These are phyloP conservation scores for Glarea lozoyensis DNA, from an alignment of 495 filamentous ascomycete species.

Conservation along the genomic window DNA sequence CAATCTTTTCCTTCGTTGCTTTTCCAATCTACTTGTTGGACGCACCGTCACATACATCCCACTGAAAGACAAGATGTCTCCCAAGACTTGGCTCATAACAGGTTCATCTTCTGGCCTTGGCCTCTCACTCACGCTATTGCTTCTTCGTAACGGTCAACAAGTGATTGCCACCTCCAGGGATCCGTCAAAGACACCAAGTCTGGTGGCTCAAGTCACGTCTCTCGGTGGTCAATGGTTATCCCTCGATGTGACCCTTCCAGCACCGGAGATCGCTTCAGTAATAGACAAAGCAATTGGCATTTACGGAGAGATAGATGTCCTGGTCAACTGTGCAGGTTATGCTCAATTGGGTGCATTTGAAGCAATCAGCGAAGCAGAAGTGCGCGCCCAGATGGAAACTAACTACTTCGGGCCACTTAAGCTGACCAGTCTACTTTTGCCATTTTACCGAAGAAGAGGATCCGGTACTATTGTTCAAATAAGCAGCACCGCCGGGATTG, in stretches of 20 bases:
- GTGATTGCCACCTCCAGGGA: conserved; percentile 47
- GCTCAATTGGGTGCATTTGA: conserved; percentile 41
- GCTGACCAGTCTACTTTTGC: conserved; percentile 34
- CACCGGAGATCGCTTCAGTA: conserved; percentile 23
- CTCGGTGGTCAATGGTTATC: conserved; percentile 33
- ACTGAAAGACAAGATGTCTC: too few relatives aligned
- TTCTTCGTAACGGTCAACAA: conserved; percentile 25
- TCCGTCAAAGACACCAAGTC: conserved; percentile 20
- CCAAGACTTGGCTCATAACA: conserved; percentile 33
- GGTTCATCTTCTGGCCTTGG: conserved; percentile 35
- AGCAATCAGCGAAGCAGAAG: conserved; percentile 31
- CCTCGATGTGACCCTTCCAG: conserved; percentile 35
- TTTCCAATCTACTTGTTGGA: too few relatives aligned
- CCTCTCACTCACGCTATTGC: conserved; percentile 24
- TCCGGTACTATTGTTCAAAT: conserved; percentile 36
- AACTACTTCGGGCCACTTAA: conserved; percentile 45
- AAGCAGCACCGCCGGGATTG: conserved; percentile 35
- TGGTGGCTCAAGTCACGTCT: conserved; percentile 35
- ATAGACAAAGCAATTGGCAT: conserved; percentile 32
- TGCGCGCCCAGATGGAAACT: conserved; percentile 28
- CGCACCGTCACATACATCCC: too few relatives aligned
- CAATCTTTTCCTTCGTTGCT: too few relatives aligned
- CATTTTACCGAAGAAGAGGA: conserved; percentile 32
- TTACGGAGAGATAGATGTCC: conserved; percentile 43
- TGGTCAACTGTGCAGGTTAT: conserved; percentile 44